Evolutionary conservation across 371 early-diverging fungal genomes (phyloP).

Genomic region (Blastocladiella emersonii): DNA sequence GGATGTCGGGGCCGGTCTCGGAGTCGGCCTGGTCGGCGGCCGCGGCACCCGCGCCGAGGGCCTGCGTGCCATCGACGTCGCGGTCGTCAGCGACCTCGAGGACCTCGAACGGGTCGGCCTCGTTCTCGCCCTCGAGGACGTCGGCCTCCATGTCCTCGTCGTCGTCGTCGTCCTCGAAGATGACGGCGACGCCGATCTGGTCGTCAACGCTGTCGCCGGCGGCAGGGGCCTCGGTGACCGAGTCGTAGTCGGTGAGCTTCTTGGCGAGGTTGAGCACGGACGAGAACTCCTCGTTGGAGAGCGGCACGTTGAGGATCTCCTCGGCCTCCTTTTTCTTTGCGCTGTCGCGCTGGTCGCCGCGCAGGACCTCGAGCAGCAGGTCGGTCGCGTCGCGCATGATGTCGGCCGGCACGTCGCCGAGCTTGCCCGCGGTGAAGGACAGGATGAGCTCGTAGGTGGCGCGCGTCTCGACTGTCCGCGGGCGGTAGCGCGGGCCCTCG

Average conservation of each 20-base stretch:
- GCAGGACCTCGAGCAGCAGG: conserved; percentile 64
- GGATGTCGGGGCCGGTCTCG: conserved; percentile 7
- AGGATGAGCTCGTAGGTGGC: conserved; percentile 77
- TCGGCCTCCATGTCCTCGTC: conserved; percentile 42
- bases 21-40: conserved; percentile 12
- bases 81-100: conserved; percentile 23
- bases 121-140: conserved; percentile 24
- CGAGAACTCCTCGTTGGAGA: conserved; percentile 66
- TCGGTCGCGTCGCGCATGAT: conserved; percentile 82
- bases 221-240: conserved; percentile 9
- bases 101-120: conserved; percentile 23
- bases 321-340: conserved; percentile 79
- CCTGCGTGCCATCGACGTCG: too few species aligned
- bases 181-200: conserved; percentile 14
- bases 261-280: conserved; percentile 79
- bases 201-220: conserved; percentile 15
- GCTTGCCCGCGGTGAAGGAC: conserved; percentile 55
- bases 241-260: conserved; percentile 76
- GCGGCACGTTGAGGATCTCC: conserved; percentile 38
- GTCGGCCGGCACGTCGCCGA: conserved; percentile 83
- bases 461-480: conserved; percentile 87
- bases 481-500: conserved; percentile 75
- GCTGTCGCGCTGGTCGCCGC: conserved; percentile 75
- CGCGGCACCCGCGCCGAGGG: conserved; percentile 6
- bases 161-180: conserved; percentile 41